phyloP scores from a whole-genome alignment of 306 rosid species.

The Malus sylvestris region DNA sequence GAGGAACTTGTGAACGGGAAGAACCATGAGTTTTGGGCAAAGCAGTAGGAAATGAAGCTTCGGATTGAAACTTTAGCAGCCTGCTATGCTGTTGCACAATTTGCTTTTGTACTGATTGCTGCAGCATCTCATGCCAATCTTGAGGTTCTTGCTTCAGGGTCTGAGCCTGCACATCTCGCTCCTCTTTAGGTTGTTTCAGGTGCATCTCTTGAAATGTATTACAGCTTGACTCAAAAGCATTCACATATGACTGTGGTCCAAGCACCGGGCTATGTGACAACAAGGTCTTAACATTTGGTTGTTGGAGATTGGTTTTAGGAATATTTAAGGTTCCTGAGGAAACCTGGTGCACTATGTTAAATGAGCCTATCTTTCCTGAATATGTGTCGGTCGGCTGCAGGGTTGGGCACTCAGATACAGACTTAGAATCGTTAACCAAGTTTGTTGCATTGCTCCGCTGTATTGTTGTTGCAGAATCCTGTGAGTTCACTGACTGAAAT shows the following conservation, averaged over 20 bases:
- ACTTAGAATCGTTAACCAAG: conserved; percentile 49
- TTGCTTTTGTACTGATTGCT: conserved; percentile 17
- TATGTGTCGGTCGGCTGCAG: conserved; percentile 49
- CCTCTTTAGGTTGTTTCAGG: conserved; percentile 61
- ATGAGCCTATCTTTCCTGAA: conserved; percentile 51
- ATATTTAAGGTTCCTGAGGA: conserved; percentile 54
- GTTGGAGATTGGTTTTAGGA: conserved; percentile 50
- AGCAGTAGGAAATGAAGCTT: conserved; percentile 44
- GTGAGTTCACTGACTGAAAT: conserved; percentile 47
- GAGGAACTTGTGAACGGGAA: conserved; percentile 63
- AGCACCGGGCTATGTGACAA: conserved; percentile 52
- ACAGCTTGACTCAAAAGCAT: conserved; percentile 46
- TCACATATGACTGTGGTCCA: conserved; percentile 43
- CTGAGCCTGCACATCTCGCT: conserved; percentile 30
- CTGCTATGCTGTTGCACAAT: conserved; percentile 39
- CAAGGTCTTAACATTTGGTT: conserved; percentile 35
- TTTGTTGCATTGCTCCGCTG: conserved; percentile 44
- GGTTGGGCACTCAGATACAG: conserved; percentile 42
- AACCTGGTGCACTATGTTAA: conserved; percentile 53
- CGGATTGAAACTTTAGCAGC: conserved; percentile 49
- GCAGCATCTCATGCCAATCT: conserved; percentile 50
- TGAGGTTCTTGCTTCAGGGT: conserved; percentile 36
- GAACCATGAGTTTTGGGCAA: conserved; percentile 43
- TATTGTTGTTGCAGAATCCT: conserved; percentile 39
- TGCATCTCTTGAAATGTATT: conserved; percentile 60